Evolutionary conservation across 306 rosid genomes (phyloP).

Genomic region (Prunus mume): DNA sequence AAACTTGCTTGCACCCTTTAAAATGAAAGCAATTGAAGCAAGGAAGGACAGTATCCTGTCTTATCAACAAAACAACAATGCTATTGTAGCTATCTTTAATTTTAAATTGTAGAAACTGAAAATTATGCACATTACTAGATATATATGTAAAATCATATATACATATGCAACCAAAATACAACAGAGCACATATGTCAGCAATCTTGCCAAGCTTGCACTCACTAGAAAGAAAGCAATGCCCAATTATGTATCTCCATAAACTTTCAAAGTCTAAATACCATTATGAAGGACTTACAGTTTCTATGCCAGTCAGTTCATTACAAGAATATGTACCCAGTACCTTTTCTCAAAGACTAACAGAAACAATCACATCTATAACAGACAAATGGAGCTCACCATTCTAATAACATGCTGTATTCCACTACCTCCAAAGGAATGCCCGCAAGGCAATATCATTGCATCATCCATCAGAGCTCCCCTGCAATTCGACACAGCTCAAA

Average conservation of each 20-base stretch:
- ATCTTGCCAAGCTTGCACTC: background rate
- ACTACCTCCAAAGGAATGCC: constrained; percentile 93
- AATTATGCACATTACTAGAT: background rate
- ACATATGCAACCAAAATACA: background rate
- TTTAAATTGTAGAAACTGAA: background rate
- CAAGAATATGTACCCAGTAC: constrained; percentile 22
- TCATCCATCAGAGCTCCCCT: constrained; percentile 97
- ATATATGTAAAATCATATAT: background rate
- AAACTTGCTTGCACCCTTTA: background rate
- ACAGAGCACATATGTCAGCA: background rate
- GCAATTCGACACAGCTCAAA: constrained; percentile 26
- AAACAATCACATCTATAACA: constrained; percentile 30
- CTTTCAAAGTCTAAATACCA: too few species aligned
- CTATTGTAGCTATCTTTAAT: background rate
- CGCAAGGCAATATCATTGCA: constrained; percentile 97
- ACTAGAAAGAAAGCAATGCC: background rate
- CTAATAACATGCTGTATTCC: constrained; percentile 85
- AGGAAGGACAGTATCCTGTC: background rate
- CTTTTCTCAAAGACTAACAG: constrained; percentile 37
- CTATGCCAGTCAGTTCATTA: background rate
- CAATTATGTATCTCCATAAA: too few species aligned
- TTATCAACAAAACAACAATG: background rate
- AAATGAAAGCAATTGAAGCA: background rate
- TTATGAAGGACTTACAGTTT: too few species aligned
- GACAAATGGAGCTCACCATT: constrained; percentile 70